Percentiles rank a stretch among this genome's conserved stretches.
These are phyloP conservation scores for Cutaneotrichosporon sp. DNA, from an alignment of 1,284 basidiomycete genomes.

Conservation along the genomic window DNA sequence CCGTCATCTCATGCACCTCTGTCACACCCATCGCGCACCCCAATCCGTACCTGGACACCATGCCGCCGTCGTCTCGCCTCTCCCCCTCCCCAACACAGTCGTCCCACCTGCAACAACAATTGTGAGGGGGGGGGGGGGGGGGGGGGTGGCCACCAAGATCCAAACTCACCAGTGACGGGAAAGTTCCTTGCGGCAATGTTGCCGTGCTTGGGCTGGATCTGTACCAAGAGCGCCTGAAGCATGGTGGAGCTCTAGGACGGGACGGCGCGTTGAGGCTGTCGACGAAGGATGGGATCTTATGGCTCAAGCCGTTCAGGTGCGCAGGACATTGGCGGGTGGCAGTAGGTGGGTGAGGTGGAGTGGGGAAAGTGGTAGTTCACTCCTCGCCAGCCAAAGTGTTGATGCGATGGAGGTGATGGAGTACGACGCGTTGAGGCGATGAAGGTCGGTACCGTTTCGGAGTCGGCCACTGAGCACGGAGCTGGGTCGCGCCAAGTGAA, in stretches of 20 bases:
- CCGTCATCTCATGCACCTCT: no score
- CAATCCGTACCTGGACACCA: no score
- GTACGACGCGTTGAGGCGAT: background rate
- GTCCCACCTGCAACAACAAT: background rate
- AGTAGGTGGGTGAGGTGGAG: background rate
- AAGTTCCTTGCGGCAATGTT: conserved; percentile 11
- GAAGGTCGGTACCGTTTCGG: background rate
- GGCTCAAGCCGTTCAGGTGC: background rate
- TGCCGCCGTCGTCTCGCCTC: no score
- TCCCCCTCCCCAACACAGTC: no score
- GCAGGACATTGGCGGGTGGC: conserved; percentile 2
- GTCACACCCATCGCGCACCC: no score
- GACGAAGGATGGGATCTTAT: background rate
- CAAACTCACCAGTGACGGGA: conserved; percentile 14
- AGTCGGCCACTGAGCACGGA: no score
- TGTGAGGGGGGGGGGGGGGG: no score
- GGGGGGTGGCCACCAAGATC: background rate
- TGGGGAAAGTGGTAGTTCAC: background rate
- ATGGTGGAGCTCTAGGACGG: background rate
- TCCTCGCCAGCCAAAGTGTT: background rate
- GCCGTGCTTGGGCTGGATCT: conserved; percentile 8
- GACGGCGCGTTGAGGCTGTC: background rate
- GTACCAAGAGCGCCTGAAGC: background rate
- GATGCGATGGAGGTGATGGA: background rate
- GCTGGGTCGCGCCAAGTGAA: background rate